Evolutionary conservation across 306 rosid genomes (phyloP).

Genomic region (Cucurbita argyrosperma): DNA sequence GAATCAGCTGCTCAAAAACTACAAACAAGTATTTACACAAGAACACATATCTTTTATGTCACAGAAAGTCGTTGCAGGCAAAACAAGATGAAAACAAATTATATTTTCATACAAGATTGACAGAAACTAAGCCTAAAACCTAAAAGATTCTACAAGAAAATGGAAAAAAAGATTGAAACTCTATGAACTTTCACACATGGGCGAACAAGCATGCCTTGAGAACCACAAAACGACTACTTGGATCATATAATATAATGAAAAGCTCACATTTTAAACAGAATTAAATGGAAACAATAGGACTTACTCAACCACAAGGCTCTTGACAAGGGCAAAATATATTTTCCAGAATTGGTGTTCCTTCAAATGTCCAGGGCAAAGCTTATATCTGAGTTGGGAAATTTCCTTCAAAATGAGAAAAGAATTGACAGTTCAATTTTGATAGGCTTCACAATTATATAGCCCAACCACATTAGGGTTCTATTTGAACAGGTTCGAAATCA

Average conservation of each 20-base stretch:
- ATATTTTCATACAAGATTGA: neutral
- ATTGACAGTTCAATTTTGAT: neutral
- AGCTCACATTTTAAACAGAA: neutral
- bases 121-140: neutral
- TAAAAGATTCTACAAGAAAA: neutral
- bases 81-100: neutral
- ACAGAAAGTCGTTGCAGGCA: neutral
- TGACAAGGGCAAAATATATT: slow-evolving; percentile 64
- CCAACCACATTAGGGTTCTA: neutral
- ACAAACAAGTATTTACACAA: neutral
- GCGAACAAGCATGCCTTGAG: neutral
- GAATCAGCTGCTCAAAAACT: neutral
- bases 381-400: slow-evolving; percentile 61
- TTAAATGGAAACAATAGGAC: slow-evolving; percentile 13
- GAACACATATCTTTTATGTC: neutral
- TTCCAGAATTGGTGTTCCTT: slow-evolving; percentile 82
- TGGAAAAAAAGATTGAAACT: neutral
- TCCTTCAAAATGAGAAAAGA: slow-evolving; percentile 35
- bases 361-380: slow-evolving; percentile 73
- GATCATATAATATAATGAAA: neutral
- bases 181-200: neutral
- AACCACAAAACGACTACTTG: neutral
- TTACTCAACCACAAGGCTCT: slow-evolving; percentile 58
- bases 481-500: neutral
- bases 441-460: neutral